Evolutionary conservation across 2,329 filamentous ascomycete species (phyloP).

Genomic region (Canariomyces notabilis): DNA sequence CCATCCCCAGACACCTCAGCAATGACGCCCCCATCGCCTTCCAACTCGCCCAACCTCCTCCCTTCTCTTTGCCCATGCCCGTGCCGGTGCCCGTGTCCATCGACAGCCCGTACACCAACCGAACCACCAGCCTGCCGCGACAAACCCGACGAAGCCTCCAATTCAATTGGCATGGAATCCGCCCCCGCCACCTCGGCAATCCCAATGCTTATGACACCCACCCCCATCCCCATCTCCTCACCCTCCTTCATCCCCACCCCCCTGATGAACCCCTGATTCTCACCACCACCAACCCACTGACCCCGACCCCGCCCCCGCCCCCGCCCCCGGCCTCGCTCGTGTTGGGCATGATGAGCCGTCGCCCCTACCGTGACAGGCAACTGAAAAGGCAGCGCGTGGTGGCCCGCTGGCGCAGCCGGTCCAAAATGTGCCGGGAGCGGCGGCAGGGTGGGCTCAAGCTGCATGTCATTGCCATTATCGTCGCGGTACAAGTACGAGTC

Average conservation of each 20-base stretch:
- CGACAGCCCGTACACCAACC: too few species aligned
- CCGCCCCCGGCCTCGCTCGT: neutral
- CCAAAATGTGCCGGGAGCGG: constrained; percentile 15
- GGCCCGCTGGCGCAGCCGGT: constrained; percentile 6
- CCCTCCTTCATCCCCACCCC: too few species aligned
- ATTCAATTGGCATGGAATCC: too few species aligned
- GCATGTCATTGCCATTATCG: neutral
- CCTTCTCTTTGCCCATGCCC: too few species aligned
- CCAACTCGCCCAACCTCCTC: constrained; percentile 8
- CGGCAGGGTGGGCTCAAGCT: constrained; percentile 15
- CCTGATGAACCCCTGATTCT: too few species aligned
- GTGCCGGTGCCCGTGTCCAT: too few species aligned
- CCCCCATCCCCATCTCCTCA: too few species aligned
- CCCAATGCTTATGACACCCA: too few species aligned
- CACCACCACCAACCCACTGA: too few species aligned
- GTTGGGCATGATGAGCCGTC: neutral
- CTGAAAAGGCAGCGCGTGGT: constrained; percentile 17
- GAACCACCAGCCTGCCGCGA: too few species aligned
- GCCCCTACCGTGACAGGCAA: constrained; percentile 4
- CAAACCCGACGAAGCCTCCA: too few species aligned
- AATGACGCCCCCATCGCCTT: neutral
- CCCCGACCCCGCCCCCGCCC: neutral
- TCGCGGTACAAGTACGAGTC: constrained; percentile 2
- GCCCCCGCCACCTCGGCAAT: too few species aligned
- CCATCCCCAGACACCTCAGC: neutral